These are phyloP conservation scores for Rhynchospora pubera DNA, from an alignment of 176 grass and related monocot genomes.

Conservation along the genomic window DNA sequence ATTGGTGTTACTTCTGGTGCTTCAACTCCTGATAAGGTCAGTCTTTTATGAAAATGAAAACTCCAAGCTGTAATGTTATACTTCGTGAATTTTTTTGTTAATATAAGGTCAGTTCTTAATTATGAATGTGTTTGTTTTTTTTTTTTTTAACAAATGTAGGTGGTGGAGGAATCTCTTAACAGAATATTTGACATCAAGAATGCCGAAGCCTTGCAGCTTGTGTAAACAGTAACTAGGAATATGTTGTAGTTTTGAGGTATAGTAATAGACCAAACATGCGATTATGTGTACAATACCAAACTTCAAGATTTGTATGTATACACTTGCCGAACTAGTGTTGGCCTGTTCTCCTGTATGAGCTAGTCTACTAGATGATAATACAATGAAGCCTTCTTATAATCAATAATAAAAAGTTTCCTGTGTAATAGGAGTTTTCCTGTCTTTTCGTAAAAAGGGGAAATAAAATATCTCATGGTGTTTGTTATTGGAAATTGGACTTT, in stretches of 20 bases:
- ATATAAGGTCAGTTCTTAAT: too few relatives aligned
- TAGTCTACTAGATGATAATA: neutral
- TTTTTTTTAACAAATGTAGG: conserved; percentile 37
- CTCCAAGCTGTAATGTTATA: neutral
- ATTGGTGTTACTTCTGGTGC: conserved; percentile 91
- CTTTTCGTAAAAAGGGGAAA: neutral
- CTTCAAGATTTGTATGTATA: neutral
- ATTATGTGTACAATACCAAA: neutral
- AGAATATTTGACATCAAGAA: conserved; percentile 89
- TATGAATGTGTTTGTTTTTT: neutral
- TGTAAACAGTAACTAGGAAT: conserved; percentile 23
- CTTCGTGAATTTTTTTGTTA: neutral
- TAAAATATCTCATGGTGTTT: neutral
- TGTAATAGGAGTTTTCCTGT: neutral
- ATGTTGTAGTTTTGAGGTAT: neutral
- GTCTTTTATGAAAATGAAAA: neutral
- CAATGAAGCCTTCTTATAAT: neutral
- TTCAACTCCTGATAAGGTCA: conserved; percentile 94
- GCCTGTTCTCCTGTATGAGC: neutral
- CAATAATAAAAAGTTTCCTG: neutral
- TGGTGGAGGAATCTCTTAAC: conserved; percentile 63
- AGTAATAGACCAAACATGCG: neutral
- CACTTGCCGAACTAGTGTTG: neutral
- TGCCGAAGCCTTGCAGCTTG: conserved; percentile 58
- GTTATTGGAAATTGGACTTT: neutral